These are phyloP conservation scores for Davidsoniella eucalypti DNA, from an alignment of 2,329 filamentous ascomycete genomes.

Conservation along the genomic window DNA sequence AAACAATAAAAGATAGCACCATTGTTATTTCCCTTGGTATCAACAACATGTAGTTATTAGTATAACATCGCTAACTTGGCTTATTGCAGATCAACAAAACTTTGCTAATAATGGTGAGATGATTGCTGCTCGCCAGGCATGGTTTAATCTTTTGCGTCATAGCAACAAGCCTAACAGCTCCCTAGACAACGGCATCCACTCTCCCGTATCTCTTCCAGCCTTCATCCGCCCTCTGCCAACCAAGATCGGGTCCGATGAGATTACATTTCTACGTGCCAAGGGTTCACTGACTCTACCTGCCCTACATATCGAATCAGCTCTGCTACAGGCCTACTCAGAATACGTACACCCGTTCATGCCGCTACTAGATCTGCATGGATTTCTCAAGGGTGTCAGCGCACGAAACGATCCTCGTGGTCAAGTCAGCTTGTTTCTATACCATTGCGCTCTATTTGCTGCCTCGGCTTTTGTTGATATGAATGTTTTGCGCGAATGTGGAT, in stretches of 20 bases:
- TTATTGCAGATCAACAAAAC: slow-evolving; percentile 18
- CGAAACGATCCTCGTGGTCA: slow-evolving; percentile 53
- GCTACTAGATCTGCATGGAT: slow-evolving; percentile 51
- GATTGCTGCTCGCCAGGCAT: slow-evolving; percentile 8
- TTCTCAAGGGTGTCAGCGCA: slow-evolving; percentile 42
- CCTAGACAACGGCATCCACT: slow-evolving; percentile 14
- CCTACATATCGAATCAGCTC: slow-evolving; percentile 54
- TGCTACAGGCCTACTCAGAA: slow-evolving; percentile 69
- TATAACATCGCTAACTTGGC: neutral
- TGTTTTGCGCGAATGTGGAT: slow-evolving; percentile 60
- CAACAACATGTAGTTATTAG: neutral
- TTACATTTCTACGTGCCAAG: slow-evolving; percentile 69
- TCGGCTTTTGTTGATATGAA: slow-evolving; percentile 76
- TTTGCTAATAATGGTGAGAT: slow-evolving; percentile 9
- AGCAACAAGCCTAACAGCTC: neutral
- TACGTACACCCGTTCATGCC: slow-evolving; percentile 94
- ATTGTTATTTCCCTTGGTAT: neutral
- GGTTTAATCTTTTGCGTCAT: slow-evolving; percentile 10
- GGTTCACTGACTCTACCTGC: slow-evolving; percentile 67
- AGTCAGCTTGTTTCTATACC: slow-evolving; percentile 75
- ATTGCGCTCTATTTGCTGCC: slow-evolving; percentile 87
- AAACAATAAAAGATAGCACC: too few species aligned
- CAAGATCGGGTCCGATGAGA: slow-evolving; percentile 64
- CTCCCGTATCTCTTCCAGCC: slow-evolving; percentile 30
- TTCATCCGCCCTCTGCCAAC: slow-evolving; percentile 69